Evolutionary conservation across 2,329 filamentous ascomycete genomes (phyloP), one percentile per base, ranked within the genome.

Genomic region (Immersiporthe knoxdaviesiana): DNA sequence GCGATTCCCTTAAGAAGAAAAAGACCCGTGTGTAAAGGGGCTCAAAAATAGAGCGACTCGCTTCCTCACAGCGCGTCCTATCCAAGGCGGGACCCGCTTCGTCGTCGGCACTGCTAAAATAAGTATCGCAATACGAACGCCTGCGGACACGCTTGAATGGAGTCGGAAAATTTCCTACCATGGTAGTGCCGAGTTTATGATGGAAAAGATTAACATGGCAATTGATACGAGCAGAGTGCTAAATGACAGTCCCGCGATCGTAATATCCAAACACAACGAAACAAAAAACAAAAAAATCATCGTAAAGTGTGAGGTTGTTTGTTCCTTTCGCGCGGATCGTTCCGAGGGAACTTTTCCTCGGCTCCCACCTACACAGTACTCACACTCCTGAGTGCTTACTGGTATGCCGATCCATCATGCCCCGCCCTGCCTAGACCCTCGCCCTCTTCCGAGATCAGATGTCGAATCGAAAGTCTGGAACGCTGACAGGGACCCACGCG

Each of bases 401-500:
- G 7, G n/a, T 32, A 35, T 24, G 63, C 44, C 39, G 41, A 56
- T 50, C 61, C 67, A 50, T 63, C 21, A 47, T 47, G 44, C 18
- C 44, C 44, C 41, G 14, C 41, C 41, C 35, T 24, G 54, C 27
- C 67, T 58, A n/a, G 35, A 41, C 60, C 35, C 6, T 37, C 24
- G 64, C 52, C 44, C 30, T 35, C 41, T 41, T 59, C 63, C 50
- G 52, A 65, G 39, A 39, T 37, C 47, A 58, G 41, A 37, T 18
- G 44, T 32, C 44, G 24, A 35, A 50, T 47, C 18, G 21, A 66
- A 32, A 67, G 56, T 67, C 65, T 61, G 47, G 65, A 63, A 67
- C 65, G 58, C 62, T 62, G 58, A 41, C 58, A 56, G 11, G 58
- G 65, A 64, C 66, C 66, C 66, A 64, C 59, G 66, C 66, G 61